Base-by-base conservation (phyloP, 192 early-diverging fungal species). In the Rhizophagus prolifer region DNA sequence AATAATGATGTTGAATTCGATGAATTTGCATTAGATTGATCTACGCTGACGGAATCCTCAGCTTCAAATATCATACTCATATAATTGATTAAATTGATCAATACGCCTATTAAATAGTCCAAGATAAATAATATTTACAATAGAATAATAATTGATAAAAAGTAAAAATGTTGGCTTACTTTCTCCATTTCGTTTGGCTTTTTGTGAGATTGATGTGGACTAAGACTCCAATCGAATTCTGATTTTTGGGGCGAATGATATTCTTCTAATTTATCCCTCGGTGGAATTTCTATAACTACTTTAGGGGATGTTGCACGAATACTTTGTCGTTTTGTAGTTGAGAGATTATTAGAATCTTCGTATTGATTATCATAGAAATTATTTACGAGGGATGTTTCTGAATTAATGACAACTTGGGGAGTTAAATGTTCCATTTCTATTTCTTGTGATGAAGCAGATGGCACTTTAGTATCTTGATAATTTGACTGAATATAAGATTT, bases 1-100 rank as follows among this genome's bases (percentile, higher is more conserved):
- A 76, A 25, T n/a, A 76, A 30, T 14, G 65, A 59, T 34, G 47
- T 31, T 25, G 31, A 68, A 50, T n/a, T 30, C 4, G 47, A 14
- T 58, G 38, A 31, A 65, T 12, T 23, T n/a, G 46, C 10, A 47
- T 26, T 38, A 19, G 38, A 46, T 50, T n/a, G n/a, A n/a, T 76
- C 75, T 4, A 47, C 14, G 21, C 21, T 25, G 26, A 69, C 21
- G 16, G 75, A 68, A 59, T 76, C 75, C 16, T 76, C 75, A 12
- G 75, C 63, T 25, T 76, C 75, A 59, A 76, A 76, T 58, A 76
- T 76, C 68, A 63, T 58, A 26, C 65, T 76, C 19, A 76, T 68
- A 34, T 61, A 68, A 31, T 68, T 66, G 21, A 76, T 46, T 25
- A 76, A 36, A 4, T 68, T 68, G 46, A 68, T 76, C 34, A 76